Evolutionary conservation across 2,329 filamentous ascomycete genomes (phyloP).

Genomic region (Fusarium abutilonis): DNA sequence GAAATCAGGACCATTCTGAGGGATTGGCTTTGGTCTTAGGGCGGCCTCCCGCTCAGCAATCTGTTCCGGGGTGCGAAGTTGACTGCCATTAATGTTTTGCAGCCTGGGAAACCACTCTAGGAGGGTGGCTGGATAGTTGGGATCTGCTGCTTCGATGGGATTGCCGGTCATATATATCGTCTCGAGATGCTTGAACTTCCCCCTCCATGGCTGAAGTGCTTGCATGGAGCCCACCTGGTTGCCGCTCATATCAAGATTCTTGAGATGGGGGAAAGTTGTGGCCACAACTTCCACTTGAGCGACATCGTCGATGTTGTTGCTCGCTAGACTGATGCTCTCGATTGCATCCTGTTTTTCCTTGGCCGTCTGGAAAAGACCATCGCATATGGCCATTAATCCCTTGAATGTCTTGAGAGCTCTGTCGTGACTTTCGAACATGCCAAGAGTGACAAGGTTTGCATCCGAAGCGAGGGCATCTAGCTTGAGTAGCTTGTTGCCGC

Average conservation of each 20-base stretch:
- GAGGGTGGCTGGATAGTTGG: conserved; percentile 73
- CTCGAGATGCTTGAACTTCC: conserved; percentile 80
- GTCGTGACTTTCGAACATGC: conserved; percentile 76
- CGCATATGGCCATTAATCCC: conserved; percentile 87
- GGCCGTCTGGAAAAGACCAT: conserved; percentile 76
- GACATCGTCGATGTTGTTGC: conserved; percentile 81
- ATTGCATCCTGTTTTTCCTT: conserved; percentile 81
- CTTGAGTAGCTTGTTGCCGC: conserved; percentile 78
- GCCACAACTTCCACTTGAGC: conserved; percentile 77
- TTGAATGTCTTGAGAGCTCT: conserved; percentile 89
- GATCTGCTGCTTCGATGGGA: conserved; percentile 70
- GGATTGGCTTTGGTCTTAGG: conserved; percentile 65
- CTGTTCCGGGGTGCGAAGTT: conserved; percentile 78
- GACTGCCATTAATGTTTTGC: conserved; percentile 76
- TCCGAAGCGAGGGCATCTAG: conserved; percentile 82
- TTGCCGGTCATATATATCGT: conserved; percentile 83
- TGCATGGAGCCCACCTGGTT: conserved; percentile 79
- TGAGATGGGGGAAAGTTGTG: conserved; percentile 82
- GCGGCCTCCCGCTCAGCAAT: conserved; percentile 65
- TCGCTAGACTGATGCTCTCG: conserved; percentile 80
- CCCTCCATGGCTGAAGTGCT: conserved; percentile 78
- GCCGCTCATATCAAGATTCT: conserved; percentile 87
- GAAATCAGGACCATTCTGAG: conserved; percentile 74
- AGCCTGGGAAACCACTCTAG: conserved; percentile 86
- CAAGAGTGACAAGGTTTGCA: conserved; percentile 74